A percentile compares a stretch with the other conserved stretches of the same genome.
Evolutionary conservation across 768 basidiomycete species (phyloP).

Genomic region (Chalciporus piperatus): DNA sequence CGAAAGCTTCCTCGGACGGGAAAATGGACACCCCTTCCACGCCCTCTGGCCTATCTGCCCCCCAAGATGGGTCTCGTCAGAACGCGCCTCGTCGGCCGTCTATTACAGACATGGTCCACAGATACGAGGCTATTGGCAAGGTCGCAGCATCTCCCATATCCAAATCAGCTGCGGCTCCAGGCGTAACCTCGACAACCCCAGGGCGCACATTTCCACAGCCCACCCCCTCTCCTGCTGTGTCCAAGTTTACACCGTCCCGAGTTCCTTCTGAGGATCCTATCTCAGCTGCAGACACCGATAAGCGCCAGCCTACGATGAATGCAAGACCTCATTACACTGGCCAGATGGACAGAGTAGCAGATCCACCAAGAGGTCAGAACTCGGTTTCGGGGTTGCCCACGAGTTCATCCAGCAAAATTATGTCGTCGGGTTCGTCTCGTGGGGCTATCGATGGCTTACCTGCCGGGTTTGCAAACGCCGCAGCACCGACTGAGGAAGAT

Average conservation of each 20-base stretch:
- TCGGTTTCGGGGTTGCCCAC: slow-evolving; percentile 23
- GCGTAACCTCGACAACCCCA: slow-evolving; percentile 9
- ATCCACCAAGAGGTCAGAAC: slow-evolving; percentile 13
- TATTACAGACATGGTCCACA: slow-evolving; percentile 84
- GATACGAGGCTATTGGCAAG: slow-evolving; percentile 64
- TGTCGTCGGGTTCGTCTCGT: slow-evolving; percentile 13
- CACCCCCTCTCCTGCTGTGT: slow-evolving; percentile 20
- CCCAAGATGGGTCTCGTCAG: slow-evolving; percentile 44
- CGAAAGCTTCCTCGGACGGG: slow-evolving; percentile 41
- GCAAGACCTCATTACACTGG: slow-evolving; percentile 15
- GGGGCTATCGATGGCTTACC: slow-evolving; percentile 29
- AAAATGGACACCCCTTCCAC: slow-evolving; percentile 31
- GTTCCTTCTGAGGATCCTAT: slow-evolving; percentile 8
- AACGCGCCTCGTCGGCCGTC: slow-evolving; percentile 58
- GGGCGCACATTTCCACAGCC: slow-evolving; percentile 23
- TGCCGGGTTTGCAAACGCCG: slow-evolving; percentile 8
- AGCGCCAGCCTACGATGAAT: slow-evolving; percentile 13
- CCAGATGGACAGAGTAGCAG: slow-evolving; percentile 16
- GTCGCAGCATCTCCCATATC: slow-evolving; percentile 30
- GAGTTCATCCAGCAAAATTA: slow-evolving; percentile 19
- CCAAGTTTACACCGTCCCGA: slow-evolving; percentile 27
- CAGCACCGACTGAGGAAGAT: slow-evolving; percentile 23
- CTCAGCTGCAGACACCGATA: slow-evolving; percentile 17
- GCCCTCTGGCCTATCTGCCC: slow-evolving; percentile 42
- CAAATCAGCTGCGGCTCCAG: slow-evolving; percentile 25